Evolutionary conservation across 257 asterid genomes (phyloP), one percentile per base, ranked within the genome.

Genomic region (Nicotiana paniculata): DNA sequence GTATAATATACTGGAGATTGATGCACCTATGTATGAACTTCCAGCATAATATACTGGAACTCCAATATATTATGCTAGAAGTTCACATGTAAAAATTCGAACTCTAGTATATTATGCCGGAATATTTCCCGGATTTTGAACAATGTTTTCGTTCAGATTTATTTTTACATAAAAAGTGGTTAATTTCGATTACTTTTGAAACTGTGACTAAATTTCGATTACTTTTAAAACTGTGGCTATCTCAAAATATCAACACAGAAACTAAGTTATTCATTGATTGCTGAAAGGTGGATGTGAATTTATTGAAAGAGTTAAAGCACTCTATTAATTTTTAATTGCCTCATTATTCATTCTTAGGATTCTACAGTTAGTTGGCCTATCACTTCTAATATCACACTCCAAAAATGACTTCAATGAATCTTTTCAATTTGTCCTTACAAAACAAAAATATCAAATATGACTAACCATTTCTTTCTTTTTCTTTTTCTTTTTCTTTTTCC

Each of bases 291-390:
- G 26, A 48, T 26, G 17, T 48, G 39, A 72, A 24, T 72, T 21
- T 21, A 72, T 43, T 43, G 59, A 3, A 5, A 43, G 78, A 21
- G 59, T 72, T 70, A 70, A 39, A 39, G 12, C 35, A 69, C 55
- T 69, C 33, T 43, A 43, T 70, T 17, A 68, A 68, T 68, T 12
- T 51, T 13, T 43, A 46, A 13, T 74, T 74, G 79, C 9, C 15
- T 26, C 79, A 74, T 74, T 74, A 74, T 74, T 74, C 39, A 24
- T 74, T 48, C 79, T 24, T 46, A 48, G 79, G 62, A 13, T 74
- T 48, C 43, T 74, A 74, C 43, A 26, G 43, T 15, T 74, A 3
- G 79, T 74, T 74, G 62, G 62, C 79, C 62, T 28, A 74, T 74
- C 57, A 53, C 5, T 53, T 53, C 17, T 53, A 43, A 12, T 53